phyloP scores from a whole-genome alignment of 495 filamentous ascomycete species.

The Penicillium antarcticum region DNA sequence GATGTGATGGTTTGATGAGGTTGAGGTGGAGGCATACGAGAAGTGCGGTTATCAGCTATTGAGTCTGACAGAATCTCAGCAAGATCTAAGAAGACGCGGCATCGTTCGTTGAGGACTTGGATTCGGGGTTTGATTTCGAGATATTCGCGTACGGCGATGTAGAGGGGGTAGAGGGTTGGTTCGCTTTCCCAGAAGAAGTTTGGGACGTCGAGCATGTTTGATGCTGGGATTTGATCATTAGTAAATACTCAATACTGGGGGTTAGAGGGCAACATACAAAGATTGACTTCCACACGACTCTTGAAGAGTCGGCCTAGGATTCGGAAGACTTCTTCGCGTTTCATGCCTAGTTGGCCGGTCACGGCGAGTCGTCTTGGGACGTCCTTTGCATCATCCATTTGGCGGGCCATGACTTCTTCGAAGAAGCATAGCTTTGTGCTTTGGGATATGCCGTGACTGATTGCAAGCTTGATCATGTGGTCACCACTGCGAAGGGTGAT shows the following conservation, averaged over 20 bases:
- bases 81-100: slow-evolving; percentile 92
- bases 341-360: slow-evolving; percentile 89
- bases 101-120: slow-evolving; percentile 93
- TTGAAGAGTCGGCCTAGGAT: slow-evolving; percentile 90
- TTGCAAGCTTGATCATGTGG: slow-evolving; percentile 98
- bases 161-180: slow-evolving; percentile 90
- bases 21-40: slow-evolving; percentile 40
- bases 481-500: slow-evolving; percentile 92
- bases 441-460: slow-evolving; percentile 95
- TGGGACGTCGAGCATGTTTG: slow-evolving; percentile 94
- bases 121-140: slow-evolving; percentile 95
- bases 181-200: slow-evolving; percentile 99
- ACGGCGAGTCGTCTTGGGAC: slow-evolving; percentile 84
- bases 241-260: not conserved
- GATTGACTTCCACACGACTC: slow-evolving; percentile 92
- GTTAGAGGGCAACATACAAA: slow-evolving; percentile 64
- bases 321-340: slow-evolving; percentile 83
- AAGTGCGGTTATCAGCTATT: slow-evolving; percentile 92
- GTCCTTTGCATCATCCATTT: slow-evolving; percentile 89
- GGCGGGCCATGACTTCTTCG: slow-evolving; percentile 92
- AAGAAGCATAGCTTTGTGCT: slow-evolving; percentile 97
- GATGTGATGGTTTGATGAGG: not conserved
- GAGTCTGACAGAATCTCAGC: slow-evolving; percentile 92
- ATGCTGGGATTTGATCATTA: slow-evolving; percentile 59
- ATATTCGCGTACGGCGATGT: slow-evolving; percentile 93